These are phyloP conservation scores for Pistacia integerrima DNA, from an alignment of 345 rosid species.

Conservation along the genomic window DNA sequence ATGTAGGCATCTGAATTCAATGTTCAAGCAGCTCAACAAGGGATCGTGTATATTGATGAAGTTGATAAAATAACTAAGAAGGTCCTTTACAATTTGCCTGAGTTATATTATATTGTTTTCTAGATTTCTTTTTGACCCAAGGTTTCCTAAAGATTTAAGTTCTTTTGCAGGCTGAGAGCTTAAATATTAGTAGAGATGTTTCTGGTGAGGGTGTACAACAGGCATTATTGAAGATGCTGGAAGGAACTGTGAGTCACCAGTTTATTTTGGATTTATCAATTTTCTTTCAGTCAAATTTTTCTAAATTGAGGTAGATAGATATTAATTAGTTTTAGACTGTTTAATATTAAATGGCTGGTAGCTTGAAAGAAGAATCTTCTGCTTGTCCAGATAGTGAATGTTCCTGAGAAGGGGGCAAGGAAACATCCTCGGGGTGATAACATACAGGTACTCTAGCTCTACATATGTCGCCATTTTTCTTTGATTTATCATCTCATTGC, in stretches of 20 bases:
- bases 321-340: not conserved
- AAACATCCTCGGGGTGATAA: conserved; percentile 97
- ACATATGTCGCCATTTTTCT: not conserved
- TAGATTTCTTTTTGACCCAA: not conserved
- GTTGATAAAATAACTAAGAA: conserved; percentile 96
- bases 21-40: conserved; percentile 97
- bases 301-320: too few relatives aligned
- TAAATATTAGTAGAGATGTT: conserved; percentile 93
- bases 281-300: not conserved
- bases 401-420: conserved; percentile 98
- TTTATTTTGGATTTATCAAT: not conserved
- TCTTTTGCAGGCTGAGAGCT: conserved; percentile 81
- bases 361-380: conserved; percentile 23
- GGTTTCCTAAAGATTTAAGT: conserved; percentile 10
- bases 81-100: conserved; percentile 38
- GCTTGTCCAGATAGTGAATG: conserved; percentile 75
- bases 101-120: not conserved
- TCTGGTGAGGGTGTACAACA: conserved; percentile 99
- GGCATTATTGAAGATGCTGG: conserved; percentile 90
- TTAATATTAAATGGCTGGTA: conserved; percentile 8
- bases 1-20: conserved; percentile 83
- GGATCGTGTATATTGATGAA: conserved; percentile 95
- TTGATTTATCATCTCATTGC: conserved; percentile 15
- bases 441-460: conserved; percentile 64
- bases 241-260: conserved; percentile 82